Percentiles rank a stretch among this genome's conserved stretches.
These are phyloP conservation scores for Epichloe sibirici DNA, from an alignment of 2,329 filamentous ascomycete species.

Conservation along the genomic window DNA sequence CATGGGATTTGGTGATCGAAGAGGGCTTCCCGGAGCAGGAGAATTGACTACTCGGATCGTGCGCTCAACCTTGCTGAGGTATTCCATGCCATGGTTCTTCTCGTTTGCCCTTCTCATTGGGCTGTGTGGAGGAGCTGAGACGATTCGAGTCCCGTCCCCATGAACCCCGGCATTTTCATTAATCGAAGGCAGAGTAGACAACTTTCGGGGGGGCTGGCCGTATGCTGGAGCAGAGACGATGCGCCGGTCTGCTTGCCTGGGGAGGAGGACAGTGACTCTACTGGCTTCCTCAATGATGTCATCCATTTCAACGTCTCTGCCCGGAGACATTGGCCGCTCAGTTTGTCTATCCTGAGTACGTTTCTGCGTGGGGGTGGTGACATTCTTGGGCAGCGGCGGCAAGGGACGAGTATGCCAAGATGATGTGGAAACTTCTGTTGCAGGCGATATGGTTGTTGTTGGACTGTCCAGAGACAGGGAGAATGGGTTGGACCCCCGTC, in stretches of 20 bases:
- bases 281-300: slow-evolving; percentile 14
- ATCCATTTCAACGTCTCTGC: slow-evolving; percentile 12
- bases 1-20: slow-evolving; percentile 25
- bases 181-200: slow-evolving; percentile 35
- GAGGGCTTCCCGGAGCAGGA: slow-evolving; percentile 24
- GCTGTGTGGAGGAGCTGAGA: slow-evolving; percentile 32
- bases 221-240: slow-evolving; percentile 39
- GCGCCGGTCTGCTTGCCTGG: slow-evolving; percentile 30
- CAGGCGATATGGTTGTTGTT: slow-evolving; percentile 14
- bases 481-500: slow-evolving; percentile 28
- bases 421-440: slow-evolving; percentile 17
- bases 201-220: slow-evolving; percentile 24
- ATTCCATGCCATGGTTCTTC: slow-evolving; percentile 28
- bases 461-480: slow-evolving; percentile 28
- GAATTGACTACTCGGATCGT: slow-evolving; percentile 46
- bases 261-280: slow-evolving; percentile 18
- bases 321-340: slow-evolving; percentile 14
- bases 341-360: slow-evolving; percentile 10
- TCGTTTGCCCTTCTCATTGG: slow-evolving; percentile 19
- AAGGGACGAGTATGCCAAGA: slow-evolving; percentile 38
- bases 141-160: slow-evolving; percentile 29
- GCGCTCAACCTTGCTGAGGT: slow-evolving; percentile 33
- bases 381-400: slow-evolving; percentile 33
- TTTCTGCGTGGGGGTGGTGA: slow-evolving; percentile 10
- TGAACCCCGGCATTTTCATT: slow-evolving; percentile 25